phyloP scores from a whole-genome alignment of 1,284 basidiomycete genomes.

The Malassezia equina region DNA sequence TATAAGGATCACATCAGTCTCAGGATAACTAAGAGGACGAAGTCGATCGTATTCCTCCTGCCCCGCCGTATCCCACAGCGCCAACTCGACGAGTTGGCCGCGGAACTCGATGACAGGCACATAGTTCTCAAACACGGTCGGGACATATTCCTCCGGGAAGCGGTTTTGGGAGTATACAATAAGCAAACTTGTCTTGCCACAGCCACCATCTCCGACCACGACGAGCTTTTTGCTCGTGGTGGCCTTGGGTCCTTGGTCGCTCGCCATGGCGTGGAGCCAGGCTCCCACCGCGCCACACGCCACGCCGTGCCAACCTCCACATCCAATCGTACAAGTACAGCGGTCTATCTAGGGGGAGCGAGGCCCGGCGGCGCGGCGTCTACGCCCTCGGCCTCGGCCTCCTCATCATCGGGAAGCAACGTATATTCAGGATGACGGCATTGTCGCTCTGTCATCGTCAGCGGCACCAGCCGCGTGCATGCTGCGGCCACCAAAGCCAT shows the following conservation, averaged over 20 bases:
- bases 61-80: conserved; percentile 95
- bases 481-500: conserved; percentile 40
- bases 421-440: neutral
- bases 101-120: conserved; percentile 81
- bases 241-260: conserved; percentile 15
- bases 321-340: neutral
- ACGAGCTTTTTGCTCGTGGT: conserved; percentile 44
- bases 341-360: neutral
- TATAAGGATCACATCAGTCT: conserved; percentile 90
- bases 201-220: conserved; percentile 68
- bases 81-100: conserved; percentile 80
- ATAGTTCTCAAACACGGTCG: conserved; percentile 90
- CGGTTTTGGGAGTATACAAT: conserved; percentile 86
- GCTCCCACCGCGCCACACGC: neutral
- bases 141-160: conserved; percentile 95
- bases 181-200: conserved; percentile 63
- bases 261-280: conserved; percentile 1
- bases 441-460: conserved; percentile 26
- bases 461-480: conserved; percentile 26
- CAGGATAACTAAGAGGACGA: conserved; percentile 85
- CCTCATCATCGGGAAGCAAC: conserved; percentile 5
- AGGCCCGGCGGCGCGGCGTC: neutral
- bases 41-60: conserved; percentile 96
- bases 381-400: conserved; percentile 4
- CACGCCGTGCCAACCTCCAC: neutral